Conservation (phyloP, 495 filamentous ascomycete genomes). For the Penicillium turbatum region DNA sequence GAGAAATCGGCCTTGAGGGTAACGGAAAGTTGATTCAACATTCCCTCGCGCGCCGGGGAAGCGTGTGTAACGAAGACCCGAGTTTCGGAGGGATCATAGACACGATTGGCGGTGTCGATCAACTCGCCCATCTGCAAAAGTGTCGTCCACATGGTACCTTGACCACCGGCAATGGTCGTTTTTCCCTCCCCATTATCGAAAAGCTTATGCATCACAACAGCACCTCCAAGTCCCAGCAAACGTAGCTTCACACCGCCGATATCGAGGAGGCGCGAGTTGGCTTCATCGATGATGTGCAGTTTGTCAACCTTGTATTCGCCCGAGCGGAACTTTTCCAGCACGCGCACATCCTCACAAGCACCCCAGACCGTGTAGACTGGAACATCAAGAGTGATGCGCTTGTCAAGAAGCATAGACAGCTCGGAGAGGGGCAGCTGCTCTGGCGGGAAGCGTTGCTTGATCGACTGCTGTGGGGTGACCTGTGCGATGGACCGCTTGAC, state of each 20-base stretch:
- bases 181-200: conserved; percentile 98
- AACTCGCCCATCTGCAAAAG: conserved; percentile 97
- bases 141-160: conserved; percentile 99
- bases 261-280: conserved; percentile 89
- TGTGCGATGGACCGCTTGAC: conserved; percentile 83
- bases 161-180: conserved; percentile 96
- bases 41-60: conserved; percentile 92
- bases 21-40: conserved; percentile 96
- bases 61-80: conserved; percentile 96
- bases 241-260: conserved; percentile 94
- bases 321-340: conserved; percentile 96
- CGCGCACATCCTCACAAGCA: conserved; percentile 96
- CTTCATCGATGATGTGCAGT: conserved; percentile 96
- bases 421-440: conserved; percentile 91
- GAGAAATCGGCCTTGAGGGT: conserved; percentile 98
- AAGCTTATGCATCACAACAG: conserved; percentile 99
- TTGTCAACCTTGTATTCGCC: conserved; percentile 98
- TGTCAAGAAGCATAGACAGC: conserved; percentile 84
- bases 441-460: conserved; percentile 77
- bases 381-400: conserved; percentile 82
- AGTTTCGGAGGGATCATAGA: conserved; percentile 98
- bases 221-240: conserved; percentile 88
- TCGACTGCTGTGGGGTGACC: conserved; percentile 53
- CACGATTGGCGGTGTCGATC: conserved; percentile 95
- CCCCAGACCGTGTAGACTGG: conserved; percentile 99